phyloP scores from a whole-genome alignment of 208 protist genomes.

The Vickermania ingenoplastis region DNA sequence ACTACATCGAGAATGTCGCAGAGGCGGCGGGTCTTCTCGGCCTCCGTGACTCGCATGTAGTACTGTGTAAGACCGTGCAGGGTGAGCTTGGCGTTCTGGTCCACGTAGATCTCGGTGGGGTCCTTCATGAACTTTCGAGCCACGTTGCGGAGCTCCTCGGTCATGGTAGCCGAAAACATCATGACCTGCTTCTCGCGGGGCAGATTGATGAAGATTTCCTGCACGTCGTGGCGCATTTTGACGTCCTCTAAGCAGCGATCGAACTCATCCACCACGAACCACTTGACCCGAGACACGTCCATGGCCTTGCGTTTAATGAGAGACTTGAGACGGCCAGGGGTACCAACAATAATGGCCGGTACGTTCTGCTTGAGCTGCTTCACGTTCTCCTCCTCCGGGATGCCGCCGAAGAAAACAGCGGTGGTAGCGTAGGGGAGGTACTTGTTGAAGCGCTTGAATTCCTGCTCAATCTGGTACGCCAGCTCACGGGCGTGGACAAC shows the following conservation, averaged over 20 bases:
- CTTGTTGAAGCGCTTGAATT: constrained; percentile 98
- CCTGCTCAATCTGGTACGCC: constrained; percentile 98
- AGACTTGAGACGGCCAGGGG: constrained; percentile 94
- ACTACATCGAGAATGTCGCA: constrained; percentile 97
- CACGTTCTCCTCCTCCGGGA: constrained; percentile 85
- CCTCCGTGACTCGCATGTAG: constrained; percentile 95
- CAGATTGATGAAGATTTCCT: constrained; percentile 96
- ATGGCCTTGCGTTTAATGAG: constrained; percentile 91
- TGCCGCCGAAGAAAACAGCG: constrained; percentile 96
- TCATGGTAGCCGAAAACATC: constrained; percentile 99
- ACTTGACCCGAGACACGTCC: constrained; percentile 92
- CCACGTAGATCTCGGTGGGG: constrained; percentile 96
- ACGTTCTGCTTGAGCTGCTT: constrained; percentile 76
- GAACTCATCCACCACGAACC: constrained; percentile 99
- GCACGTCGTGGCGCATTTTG: constrained; percentile 95
- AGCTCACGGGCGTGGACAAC: constrained; percentile 98
- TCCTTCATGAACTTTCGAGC: constrained; percentile 98
- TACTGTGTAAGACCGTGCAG: constrained; percentile 99
- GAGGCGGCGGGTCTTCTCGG: constrained; percentile 97
- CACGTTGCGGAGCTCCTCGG: constrained; percentile 89
- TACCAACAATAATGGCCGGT: constrained; percentile 97
- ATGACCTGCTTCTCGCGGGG: constrained; percentile 99
- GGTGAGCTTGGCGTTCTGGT: constrained; percentile 97
- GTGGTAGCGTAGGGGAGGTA: constrained; percentile 93
- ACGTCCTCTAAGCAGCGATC: constrained; percentile 96